These are phyloP conservation scores for Chlamydomonas eustigma DNA, from an alignment of 139 green algal species.

Conservation along the genomic window DNA sequence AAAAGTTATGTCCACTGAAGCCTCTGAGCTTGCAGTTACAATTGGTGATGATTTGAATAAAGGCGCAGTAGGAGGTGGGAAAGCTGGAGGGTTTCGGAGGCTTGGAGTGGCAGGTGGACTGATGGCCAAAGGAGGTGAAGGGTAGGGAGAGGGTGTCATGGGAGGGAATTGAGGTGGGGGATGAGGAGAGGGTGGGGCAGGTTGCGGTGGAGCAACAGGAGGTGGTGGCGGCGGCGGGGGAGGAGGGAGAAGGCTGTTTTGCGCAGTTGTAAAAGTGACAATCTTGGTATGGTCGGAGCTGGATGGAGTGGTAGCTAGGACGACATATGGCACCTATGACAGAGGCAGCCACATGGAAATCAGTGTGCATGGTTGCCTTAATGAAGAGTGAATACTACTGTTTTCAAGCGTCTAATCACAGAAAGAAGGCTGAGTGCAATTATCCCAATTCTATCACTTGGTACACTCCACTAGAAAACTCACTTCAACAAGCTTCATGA, in stretches of 20 bases:
- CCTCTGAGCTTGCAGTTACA: neutral
- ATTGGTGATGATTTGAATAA: neutral
- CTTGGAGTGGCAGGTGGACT: neutral
- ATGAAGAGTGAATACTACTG: no score
- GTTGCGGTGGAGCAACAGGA: neutral
- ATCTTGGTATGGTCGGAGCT: neutral
- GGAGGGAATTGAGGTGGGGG: neutral
- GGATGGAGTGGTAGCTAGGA: neutral
- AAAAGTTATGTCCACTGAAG: slow-evolving; percentile 14
- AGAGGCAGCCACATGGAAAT: neutral
- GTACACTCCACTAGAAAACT: no score
- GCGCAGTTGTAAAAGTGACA: neutral
- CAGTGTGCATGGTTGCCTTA: neutral
- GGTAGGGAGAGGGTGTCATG: neutral
- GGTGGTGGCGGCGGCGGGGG: neutral
- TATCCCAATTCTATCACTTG: no score
- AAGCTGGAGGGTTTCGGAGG: neutral
- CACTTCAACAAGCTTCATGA: no score
- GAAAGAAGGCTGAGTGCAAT: no score
- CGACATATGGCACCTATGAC: neutral
- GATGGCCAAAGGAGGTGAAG: neutral
- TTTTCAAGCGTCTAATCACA: no score
- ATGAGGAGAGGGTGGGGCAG: neutral
- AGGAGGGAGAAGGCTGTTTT: no score
- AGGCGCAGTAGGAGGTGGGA: neutral